A percentile compares a stretch with the other conserved stretches of the same genome.
phyloP scores from a whole-genome alignment of 139 green algal genomes.

The Asterochloris sp. region DNA sequence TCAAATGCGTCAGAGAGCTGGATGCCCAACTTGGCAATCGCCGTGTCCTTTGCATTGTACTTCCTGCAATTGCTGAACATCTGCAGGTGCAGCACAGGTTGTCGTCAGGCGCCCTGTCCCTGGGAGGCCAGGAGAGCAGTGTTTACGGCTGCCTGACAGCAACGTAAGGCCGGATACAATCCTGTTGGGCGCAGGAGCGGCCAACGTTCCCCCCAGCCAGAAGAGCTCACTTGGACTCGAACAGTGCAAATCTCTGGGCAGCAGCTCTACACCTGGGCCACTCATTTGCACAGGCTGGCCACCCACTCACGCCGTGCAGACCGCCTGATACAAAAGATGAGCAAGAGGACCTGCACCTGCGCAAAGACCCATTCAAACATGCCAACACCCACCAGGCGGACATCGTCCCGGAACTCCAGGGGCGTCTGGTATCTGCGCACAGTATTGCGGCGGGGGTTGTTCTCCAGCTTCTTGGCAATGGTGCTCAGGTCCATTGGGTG shows the following conservation, averaged over 20 bases:
- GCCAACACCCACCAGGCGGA: slow-evolving; percentile 27
- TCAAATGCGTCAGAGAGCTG: slow-evolving; percentile 45
- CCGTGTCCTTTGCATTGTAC: slow-evolving; percentile 48
- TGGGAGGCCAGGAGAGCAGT: no score
- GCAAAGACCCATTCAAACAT: background rate
- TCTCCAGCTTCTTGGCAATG: slow-evolving; percentile 34
- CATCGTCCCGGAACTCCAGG: slow-evolving; percentile 48
- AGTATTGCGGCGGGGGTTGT: slow-evolving; percentile 12
- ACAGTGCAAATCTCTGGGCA: no score
- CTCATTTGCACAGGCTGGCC: no score
- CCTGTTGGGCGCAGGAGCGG: no score
- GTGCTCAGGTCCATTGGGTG: slow-evolving; percentile 70
- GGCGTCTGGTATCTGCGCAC: slow-evolving; percentile 36
- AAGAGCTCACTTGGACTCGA: no score
- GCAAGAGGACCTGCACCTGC: background rate
- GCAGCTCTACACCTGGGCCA: no score
- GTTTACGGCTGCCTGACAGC: no score
- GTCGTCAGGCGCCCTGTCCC: background rate
- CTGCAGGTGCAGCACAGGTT: background rate
- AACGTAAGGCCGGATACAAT: no score
- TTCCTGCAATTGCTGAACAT: slow-evolving; percentile 55
- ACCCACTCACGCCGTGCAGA: background rate
- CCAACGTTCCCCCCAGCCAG: no score
- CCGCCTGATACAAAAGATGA: background rate
- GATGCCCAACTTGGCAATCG: slow-evolving; percentile 51